These are phyloP conservation scores for Cylindrotheca fusiformis DNA, from an alignment of 108 stramenopile genomes.

Conservation along the genomic window DNA sequence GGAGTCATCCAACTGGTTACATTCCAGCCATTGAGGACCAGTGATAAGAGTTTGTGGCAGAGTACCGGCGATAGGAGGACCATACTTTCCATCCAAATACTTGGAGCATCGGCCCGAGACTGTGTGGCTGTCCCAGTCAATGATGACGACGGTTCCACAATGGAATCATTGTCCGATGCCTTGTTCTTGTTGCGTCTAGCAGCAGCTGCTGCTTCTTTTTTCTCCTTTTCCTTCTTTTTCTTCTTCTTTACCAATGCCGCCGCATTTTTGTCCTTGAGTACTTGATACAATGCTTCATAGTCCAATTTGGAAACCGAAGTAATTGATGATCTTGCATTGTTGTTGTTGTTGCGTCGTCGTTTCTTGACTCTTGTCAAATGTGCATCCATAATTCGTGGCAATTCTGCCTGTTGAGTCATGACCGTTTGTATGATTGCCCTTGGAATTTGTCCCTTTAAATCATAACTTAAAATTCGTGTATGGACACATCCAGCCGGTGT, in stretches of 20 bases:
- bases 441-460: conserved; percentile 35
- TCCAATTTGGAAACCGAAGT: conserved; percentile 3
- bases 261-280: not conserved
- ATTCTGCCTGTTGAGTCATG: conserved; percentile 28
- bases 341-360: not conserved
- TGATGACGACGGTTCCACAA: not conserved
- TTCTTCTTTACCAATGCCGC: no score
- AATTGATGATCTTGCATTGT: not conserved
- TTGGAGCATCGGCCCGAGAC: not conserved
- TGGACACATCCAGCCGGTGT: conserved; percentile 3
- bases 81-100: not conserved
- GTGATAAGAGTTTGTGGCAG: conserved; percentile 5
- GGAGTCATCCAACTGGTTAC: no score
- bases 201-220: not conserved
- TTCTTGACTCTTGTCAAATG: conserved; percentile 7
- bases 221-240: not conserved
- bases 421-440: conserved; percentile 15
- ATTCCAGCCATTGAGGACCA: no score
- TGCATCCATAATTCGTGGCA: conserved; percentile 16
- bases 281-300: not conserved
- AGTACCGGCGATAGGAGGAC: conserved; percentile 9
- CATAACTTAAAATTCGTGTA: conserved; percentile 29
- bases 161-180: not conserved
- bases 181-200: not conserved
- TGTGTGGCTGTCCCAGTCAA: not conserved